Percentiles rank a stretch among this genome's conserved stretches.
Evolutionary conservation across 805 yeast genomes (phyloP).

Genomic region (Candida andamanensis): DNA sequence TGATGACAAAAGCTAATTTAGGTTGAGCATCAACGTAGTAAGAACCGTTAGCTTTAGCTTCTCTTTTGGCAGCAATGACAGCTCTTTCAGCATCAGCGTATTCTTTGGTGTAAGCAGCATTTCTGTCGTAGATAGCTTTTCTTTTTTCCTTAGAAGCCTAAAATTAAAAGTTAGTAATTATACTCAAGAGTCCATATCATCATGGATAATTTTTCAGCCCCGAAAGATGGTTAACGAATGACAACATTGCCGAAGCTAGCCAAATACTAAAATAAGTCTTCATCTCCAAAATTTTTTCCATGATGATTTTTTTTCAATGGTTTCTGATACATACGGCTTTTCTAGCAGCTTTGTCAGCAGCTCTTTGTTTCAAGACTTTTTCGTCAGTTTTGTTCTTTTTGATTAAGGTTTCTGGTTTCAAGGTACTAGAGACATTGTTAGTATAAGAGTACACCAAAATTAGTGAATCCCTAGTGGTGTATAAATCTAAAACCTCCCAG

Average conservation of each 20-base stretch:
- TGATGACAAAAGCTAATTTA: conserved; percentile 90
- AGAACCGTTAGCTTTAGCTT: conserved; percentile 89
- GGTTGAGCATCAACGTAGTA: conserved; percentile 94
- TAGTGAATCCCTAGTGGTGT: neutral
- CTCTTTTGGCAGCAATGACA: conserved; percentile 80
- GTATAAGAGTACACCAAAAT: conserved; percentile 10
- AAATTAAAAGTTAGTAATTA: conserved; percentile 32
- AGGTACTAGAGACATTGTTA: conserved; percentile 34
- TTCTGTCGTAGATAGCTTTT: conserved; percentile 82
- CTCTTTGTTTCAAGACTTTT: conserved; percentile 70
- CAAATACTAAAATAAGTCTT: conserved; percentile 45
- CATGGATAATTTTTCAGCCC: conserved; percentile 48
- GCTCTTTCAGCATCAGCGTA: conserved; percentile 91
- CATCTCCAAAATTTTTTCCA: conserved; percentile 43
- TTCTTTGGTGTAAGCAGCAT: conserved; percentile 94
- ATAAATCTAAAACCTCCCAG: conserved; percentile 1
- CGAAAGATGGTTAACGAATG: conserved; percentile 83
- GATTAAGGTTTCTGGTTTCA: conserved; percentile 80
- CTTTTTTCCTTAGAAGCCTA: conserved; percentile 46
- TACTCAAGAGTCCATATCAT: conserved; percentile 2
- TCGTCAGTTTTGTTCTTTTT: conserved; percentile 77
- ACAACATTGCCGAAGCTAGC: conserved; percentile 73
- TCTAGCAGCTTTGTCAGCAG: conserved; percentile 75
- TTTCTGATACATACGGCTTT: conserved; percentile 64
- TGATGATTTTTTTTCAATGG: neutral